Conservation (phyloP, 495 filamentous ascomycete genomes). For the Aspergillus biplanus region DNA sequence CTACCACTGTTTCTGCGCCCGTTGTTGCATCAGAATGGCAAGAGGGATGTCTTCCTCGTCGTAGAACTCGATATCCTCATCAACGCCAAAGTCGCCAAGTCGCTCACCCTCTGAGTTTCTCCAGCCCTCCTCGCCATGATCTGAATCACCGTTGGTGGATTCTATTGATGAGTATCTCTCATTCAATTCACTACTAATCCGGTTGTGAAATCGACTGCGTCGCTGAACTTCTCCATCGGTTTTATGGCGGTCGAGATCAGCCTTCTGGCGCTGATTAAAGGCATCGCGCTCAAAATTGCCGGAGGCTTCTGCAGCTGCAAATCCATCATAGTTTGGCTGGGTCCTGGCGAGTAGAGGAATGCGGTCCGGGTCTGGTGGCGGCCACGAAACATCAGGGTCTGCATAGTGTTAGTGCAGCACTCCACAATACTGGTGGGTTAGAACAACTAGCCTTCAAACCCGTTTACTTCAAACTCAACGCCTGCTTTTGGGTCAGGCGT, state of each 20-base stretch:
- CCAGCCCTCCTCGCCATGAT: conserved; percentile 70
- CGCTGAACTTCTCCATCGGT: conserved; percentile 37
- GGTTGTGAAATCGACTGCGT: conserved; percentile 55
- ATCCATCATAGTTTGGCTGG: conserved; percentile 30
- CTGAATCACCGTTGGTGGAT: conserved; percentile 34
- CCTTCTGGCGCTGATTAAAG: conserved; percentile 59
- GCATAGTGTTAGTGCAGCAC: conserved; percentile 6
- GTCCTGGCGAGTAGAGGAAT: conserved; percentile 53
- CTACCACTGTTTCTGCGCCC: conserved; percentile 20
- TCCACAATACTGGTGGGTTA: background rate
- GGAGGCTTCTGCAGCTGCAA: conserved; percentile 35
- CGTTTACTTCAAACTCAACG: conserved; percentile 79
- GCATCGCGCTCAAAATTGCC: conserved; percentile 55
- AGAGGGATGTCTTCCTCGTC: conserved; percentile 84
- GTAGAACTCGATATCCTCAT: conserved; percentile 78
- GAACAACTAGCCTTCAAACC: conserved; percentile 69
- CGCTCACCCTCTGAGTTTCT: conserved; percentile 83
- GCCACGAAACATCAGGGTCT: conserved; percentile 69
- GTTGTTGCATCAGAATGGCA: conserved; percentile 42
- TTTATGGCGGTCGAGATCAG: conserved; percentile 52
- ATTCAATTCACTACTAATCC: conserved; percentile 44
- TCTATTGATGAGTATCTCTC: conserved; percentile 31
- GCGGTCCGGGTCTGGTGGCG: conserved; percentile 88
- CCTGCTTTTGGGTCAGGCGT: conserved; percentile 60
- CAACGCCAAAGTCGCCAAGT: conserved; percentile 87